A percentile compares a stretch with the other conserved stretches of the same genome.
Evolutionary conservation across 2,329 filamentous ascomycete genomes (phyloP).

Genomic region (Colletotrichum ledebouriae): DNA sequence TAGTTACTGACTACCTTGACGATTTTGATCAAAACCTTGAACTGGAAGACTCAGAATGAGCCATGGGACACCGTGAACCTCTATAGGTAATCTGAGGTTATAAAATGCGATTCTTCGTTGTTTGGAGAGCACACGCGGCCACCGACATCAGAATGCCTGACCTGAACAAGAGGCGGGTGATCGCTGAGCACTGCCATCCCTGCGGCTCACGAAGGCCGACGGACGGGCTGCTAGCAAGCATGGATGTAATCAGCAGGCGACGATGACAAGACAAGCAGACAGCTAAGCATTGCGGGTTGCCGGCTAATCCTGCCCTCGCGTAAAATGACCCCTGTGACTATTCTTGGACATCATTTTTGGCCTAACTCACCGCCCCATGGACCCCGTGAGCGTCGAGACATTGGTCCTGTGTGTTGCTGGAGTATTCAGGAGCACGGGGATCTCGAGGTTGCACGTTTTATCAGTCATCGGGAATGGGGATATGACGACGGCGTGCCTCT

Average conservation of each 20-base stretch:
- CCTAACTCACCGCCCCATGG: slow-evolving; percentile 22
- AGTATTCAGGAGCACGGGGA: slow-evolving; percentile 12
- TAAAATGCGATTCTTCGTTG: slow-evolving; percentile 9
- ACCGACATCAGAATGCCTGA: slow-evolving; percentile 11
- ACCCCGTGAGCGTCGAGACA: slow-evolving; percentile 15
- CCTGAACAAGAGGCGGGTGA: slow-evolving; percentile 8
- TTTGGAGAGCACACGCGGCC: slow-evolving; percentile 19
- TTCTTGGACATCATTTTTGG: slow-evolving; percentile 38
- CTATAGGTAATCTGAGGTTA: too few relatives aligned
- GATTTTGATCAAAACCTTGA: too few relatives aligned
- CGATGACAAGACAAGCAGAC: slow-evolving; percentile 26
- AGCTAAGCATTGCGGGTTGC: slow-evolving; percentile 35
- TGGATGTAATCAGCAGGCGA: slow-evolving; percentile 24
- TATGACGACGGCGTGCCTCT: background rate
- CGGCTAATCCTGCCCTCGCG: slow-evolving; percentile 33
- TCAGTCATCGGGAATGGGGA: slow-evolving; percentile 8
- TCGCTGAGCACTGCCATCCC: slow-evolving; percentile 18
- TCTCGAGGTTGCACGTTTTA: slow-evolving; percentile 1
- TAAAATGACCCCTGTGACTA: slow-evolving; percentile 29
- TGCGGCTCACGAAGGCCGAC: slow-evolving; percentile 6
- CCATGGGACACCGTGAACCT: too few relatives aligned
- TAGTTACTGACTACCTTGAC: too few relatives aligned
- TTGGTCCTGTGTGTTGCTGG: slow-evolving; percentile 1
- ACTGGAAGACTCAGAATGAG: too few relatives aligned
- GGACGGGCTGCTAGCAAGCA: slow-evolving; percentile 15